phyloP scores from a whole-genome alignment of 2,329 filamentous ascomycete species.

The Ascocoryne sarcoides region DNA sequence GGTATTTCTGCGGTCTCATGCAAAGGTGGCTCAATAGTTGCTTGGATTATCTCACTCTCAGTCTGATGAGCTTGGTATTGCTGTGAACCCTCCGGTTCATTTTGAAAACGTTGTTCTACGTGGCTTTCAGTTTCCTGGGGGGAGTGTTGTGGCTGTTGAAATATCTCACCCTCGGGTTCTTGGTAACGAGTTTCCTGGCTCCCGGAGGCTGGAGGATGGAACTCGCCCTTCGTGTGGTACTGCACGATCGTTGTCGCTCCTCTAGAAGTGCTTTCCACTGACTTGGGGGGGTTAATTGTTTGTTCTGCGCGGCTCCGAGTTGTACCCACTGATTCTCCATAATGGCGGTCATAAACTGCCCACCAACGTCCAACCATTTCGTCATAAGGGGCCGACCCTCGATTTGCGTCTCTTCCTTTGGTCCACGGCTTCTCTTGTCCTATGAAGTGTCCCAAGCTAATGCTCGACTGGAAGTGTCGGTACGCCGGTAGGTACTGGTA shows the following conservation, averaged over 20 bases:
- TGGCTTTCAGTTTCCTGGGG: background rate
- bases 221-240: slow-evolving; percentile 29
- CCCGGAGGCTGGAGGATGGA: slow-evolving; percentile 15
- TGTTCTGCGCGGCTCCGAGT: background rate
- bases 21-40: slow-evolving; percentile 16
- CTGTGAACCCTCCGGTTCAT: background rate
- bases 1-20: slow-evolving; percentile 17
- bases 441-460: slow-evolving; percentile 92
- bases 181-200: slow-evolving; percentile 12
- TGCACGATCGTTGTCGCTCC: slow-evolving; percentile 23
- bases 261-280: slow-evolving; percentile 14
- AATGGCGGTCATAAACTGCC: slow-evolving; percentile 87
- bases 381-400: slow-evolving; percentile 58
- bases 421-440: slow-evolving; percentile 86
- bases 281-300: slow-evolving; percentile 16
- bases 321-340: slow-evolving; percentile 43
- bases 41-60: background rate
- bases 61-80: background rate
- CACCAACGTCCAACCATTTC: slow-evolving; percentile 87
- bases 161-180: slow-evolving; percentile 20
- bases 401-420: slow-evolving; percentile 46
- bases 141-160: slow-evolving; percentile 4
- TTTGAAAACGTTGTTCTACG: background rate
- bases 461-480: slow-evolving; percentile 80
- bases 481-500: slow-evolving; percentile 98